phyloP scores from a whole-genome alignment of 2,329 filamentous ascomycete species.

The Exserohilum rostratum region DNA sequence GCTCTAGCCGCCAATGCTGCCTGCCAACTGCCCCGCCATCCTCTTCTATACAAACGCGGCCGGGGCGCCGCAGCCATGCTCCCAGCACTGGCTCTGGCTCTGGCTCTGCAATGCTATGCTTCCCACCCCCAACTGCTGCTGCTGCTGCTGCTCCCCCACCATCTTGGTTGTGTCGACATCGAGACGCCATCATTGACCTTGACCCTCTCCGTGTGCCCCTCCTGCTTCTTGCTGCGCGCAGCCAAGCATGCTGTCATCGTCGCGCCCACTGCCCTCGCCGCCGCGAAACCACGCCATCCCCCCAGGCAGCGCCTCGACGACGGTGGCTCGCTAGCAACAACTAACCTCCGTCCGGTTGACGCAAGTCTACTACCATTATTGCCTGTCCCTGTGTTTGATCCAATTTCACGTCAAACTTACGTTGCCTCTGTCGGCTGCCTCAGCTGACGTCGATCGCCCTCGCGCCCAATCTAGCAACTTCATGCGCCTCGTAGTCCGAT shows the following conservation, averaged over 20 bases:
- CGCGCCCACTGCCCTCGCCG: neutral
- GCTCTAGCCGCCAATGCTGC: neutral
- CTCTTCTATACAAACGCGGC: neutral
- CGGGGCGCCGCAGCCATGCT: neutral
- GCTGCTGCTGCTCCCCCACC: too few relatives aligned
- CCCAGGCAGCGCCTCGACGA: neutral
- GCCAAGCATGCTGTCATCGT: neutral
- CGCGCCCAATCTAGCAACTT: neutral
- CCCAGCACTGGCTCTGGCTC: neutral
- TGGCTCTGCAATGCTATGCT: neutral
- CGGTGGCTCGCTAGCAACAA: neutral
- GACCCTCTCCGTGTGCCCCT: neutral
- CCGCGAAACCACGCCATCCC: constrained; percentile 1
- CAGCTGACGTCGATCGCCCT: neutral
- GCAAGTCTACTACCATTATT: neutral
- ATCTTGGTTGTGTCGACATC: too few relatives aligned
- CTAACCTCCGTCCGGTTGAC: neutral
- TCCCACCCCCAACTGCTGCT: too few relatives aligned
- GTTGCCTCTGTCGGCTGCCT: neutral
- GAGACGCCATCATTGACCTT: too few relatives aligned
- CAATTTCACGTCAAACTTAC: neutral
- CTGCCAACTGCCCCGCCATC: neutral
- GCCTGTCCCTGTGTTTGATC: neutral
- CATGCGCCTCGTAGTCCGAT: neutral
- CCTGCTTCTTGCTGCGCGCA: neutral